Conservation (phyloP, 2,329 filamentous ascomycete genomes). For the Penicillium sp. region DNA sequence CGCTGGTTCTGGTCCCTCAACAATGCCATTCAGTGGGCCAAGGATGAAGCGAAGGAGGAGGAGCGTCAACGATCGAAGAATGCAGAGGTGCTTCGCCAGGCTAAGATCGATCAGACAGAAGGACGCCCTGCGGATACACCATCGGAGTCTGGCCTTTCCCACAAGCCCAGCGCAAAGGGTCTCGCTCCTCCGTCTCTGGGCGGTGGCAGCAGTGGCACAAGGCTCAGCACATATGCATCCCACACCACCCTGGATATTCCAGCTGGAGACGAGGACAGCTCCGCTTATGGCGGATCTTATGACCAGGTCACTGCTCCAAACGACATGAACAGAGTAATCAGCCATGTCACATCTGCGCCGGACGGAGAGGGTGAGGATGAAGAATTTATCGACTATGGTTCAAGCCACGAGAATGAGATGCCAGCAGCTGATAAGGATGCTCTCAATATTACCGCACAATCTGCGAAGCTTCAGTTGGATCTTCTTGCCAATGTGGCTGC, state of each 20-base stretch:
- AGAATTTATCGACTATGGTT: constrained; percentile 76
- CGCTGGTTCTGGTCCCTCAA: constrained; percentile 99
- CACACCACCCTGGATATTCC: constrained; percentile 49
- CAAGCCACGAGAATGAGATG: constrained; percentile 70
- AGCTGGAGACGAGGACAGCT: constrained; percentile 53
- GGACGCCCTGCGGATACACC: constrained; percentile 48
- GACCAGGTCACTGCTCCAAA: constrained; percentile 54
- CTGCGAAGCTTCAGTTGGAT: constrained; percentile 86
- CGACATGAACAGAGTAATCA: constrained; percentile 49
- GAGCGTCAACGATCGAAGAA: constrained; percentile 71
- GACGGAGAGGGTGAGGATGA: constrained; percentile 68
- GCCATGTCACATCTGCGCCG: constrained; percentile 49
- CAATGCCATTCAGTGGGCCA: constrained; percentile 97
- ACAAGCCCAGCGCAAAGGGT: constrained; percentile 36
- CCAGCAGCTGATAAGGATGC: constrained; percentile 81
- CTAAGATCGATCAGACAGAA: constrained; percentile 70
- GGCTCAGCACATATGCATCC: constrained; percentile 50
- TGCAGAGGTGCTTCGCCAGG: constrained; percentile 72
- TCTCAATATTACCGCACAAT: constrained; percentile 95
- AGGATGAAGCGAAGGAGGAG: constrained; percentile 93
- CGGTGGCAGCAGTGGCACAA: constrained; percentile 41
- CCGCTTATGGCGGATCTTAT: constrained; percentile 50
- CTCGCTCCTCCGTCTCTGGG: constrained; percentile 37
- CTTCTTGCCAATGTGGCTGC: constrained; percentile 80
- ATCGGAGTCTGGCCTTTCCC: constrained; percentile 37